These are phyloP conservation scores for Epithele typhae DNA, from an alignment of 768 basidiomycete genomes.

Conservation along the genomic window DNA sequence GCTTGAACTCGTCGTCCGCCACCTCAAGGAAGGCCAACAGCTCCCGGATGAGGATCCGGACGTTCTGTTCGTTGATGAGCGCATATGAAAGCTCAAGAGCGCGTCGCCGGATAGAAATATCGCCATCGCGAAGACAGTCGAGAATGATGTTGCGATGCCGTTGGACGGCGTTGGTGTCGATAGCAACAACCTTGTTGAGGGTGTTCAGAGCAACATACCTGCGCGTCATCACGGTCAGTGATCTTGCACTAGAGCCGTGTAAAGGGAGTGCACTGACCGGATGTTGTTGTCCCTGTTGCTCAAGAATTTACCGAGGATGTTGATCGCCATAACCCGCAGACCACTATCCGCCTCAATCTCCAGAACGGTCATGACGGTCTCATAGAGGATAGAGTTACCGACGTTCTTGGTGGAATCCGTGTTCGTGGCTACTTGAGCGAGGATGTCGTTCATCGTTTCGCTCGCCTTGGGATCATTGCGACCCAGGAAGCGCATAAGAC, in stretches of 20 bases:
- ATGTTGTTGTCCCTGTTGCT: slow-evolving; percentile 99
- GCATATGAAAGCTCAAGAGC: slow-evolving; percentile 97
- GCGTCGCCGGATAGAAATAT: slow-evolving; percentile 95
- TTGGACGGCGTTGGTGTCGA: slow-evolving; percentile 98
- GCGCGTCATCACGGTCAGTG: too few species aligned
- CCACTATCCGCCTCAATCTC: slow-evolving; percentile 98
- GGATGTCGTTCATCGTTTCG: slow-evolving; percentile 97
- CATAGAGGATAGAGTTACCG: slow-evolving; percentile 96
- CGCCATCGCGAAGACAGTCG: slow-evolving; percentile 98
- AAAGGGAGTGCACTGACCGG: slow-evolving; percentile 50
- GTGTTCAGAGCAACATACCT: slow-evolving; percentile 99
- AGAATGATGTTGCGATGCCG: slow-evolving; percentile 97
- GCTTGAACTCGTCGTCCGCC: slow-evolving; percentile 98
- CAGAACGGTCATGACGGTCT: slow-evolving; percentile 92
- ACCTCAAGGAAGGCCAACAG: slow-evolving; percentile 95
- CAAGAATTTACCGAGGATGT: slow-evolving; percentile 97
- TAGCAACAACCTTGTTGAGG: slow-evolving; percentile 94
- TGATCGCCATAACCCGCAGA: slow-evolving; percentile 98
- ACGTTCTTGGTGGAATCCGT: slow-evolving; percentile 98
- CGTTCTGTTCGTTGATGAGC: slow-evolving; percentile 91
- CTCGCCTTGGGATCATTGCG: slow-evolving; percentile 81
- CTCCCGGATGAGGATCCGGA: slow-evolving; percentile 88
- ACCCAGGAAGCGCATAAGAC: slow-evolving; percentile 85
- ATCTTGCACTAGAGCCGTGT: background rate
- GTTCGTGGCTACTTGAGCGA: slow-evolving; percentile 99